Evolutionary conservation across 768 basidiomycete species (phyloP), one percentile per base, ranked within the genome.

Genomic region (Russula sp.): DNA sequence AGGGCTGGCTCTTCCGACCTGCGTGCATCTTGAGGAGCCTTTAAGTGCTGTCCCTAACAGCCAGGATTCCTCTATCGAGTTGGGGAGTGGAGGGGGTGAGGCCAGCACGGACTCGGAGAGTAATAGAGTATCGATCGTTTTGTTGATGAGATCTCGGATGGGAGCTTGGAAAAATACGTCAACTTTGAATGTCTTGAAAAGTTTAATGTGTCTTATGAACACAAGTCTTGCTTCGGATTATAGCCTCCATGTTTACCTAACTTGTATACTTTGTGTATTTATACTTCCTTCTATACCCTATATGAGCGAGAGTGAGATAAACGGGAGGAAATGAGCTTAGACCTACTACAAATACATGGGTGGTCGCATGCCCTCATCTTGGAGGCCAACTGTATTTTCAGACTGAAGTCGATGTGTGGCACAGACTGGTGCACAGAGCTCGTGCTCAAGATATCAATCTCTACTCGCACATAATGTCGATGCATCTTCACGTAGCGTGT

Each of bases 401-500:
- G 80, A 71, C 94, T 97, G 75, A 95, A 99, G 74, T 48, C 46
- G 10, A 48, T 48, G 46, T 48, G 46, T 22, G 85, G 92, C 28
- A 92, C 92, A 1, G 90, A 92, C 75, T 98, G 92, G 69, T 95
- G 94, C 28, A 94, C 90, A 10, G 80, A 83, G 65, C 92, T 94
- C 48, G 93, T 94, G 77, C 94, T 90, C 75, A 97, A 71, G 71
- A 98, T 95, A 74, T 99, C 97, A 70, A 99, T 88, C 72, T 94
- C 95, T 48, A 24, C 46, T 24, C 46, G 46, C 46, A 48, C n/a
- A 22, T 22, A 13, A 48, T 48, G 46, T 22, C n/a, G 11, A 22
- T 95, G 75, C 22, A 36, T 51, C 36, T 50, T 34, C 7, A 34
- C n/a, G 32, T 11, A 44, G 28, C 18, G 11, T 13, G 14, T 18